phyloP scores from a whole-genome alignment of 306 rosid genomes.

The Hippophae tibetana region DNA sequence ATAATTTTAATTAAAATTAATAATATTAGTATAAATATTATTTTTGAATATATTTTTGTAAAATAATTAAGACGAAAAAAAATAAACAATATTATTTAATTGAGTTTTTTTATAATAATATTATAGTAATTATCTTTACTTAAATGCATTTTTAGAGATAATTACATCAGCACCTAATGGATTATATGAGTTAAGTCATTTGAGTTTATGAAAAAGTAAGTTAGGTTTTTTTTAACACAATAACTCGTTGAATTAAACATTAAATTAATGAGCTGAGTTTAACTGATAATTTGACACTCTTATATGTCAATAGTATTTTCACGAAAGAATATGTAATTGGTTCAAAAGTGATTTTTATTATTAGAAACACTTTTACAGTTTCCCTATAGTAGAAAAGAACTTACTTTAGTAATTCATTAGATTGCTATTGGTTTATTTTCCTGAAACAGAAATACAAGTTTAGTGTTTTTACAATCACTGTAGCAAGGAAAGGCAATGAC shows the following conservation, averaged over 20 bases:
- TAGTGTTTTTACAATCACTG: conserved; percentile 43
- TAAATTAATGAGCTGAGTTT: not conserved
- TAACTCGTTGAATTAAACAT: not conserved
- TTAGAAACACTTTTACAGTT: too few species aligned
- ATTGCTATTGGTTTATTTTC: too few species aligned
- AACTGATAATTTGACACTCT: too few species aligned
- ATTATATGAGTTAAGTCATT: not conserved
- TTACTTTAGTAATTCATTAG: too few species aligned
- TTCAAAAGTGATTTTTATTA: too few species aligned
- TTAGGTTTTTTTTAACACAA: not conserved
- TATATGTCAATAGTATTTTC: too few species aligned
- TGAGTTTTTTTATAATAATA: not conserved
- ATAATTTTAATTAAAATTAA: too few species aligned
- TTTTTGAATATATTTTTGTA: not conserved
- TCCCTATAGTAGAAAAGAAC: too few species aligned
- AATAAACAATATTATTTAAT: not conserved
- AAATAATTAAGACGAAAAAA: not conserved
- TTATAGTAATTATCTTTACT: not conserved
- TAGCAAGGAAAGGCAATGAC: conserved; percentile 62
- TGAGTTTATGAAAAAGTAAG: too few species aligned
- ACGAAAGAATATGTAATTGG: too few species aligned
- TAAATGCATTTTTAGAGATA: not conserved
- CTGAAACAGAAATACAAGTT: not conserved
- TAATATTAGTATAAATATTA: too few species aligned
- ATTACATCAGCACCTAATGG: not conserved